Percentiles rank a stretch among this genome's conserved stretches.
phyloP scores from a whole-genome alignment of 2,329 filamentous ascomycete species.

The Eutypa lata region DNA sequence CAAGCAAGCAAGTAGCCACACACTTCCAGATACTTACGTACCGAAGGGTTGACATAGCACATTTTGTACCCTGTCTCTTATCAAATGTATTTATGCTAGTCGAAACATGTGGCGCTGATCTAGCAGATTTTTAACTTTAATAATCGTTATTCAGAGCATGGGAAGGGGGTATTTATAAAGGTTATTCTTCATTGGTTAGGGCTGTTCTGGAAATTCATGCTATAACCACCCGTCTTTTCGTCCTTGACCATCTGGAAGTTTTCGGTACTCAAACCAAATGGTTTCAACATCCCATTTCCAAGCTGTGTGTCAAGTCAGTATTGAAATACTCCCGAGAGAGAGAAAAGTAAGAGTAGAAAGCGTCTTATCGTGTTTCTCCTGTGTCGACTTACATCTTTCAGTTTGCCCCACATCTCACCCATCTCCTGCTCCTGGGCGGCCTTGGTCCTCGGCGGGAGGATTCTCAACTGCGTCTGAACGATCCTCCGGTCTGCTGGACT shows the following conservation, averaged over 20 bases:
- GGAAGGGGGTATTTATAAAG: background rate
- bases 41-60: no score
- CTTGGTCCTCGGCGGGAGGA: conserved; percentile 67
- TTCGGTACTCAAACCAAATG: conserved; percentile 89
- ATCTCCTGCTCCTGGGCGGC: conserved; percentile 83
- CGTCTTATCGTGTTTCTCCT: background rate
- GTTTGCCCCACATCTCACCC: conserved; percentile 95
- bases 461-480: conserved; percentile 62
- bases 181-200: conserved; percentile 6
- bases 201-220: conserved; percentile 72
- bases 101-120: no score
- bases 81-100: no score
- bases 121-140: no score
- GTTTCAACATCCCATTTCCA: conserved; percentile 87
- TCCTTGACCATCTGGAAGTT: conserved; percentile 95
- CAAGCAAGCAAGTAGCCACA: no score
- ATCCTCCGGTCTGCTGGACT: conserved; percentile 63
- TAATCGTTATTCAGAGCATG: no score
- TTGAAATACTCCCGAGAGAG: conserved; percentile 6
- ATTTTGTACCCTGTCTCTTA: no score
- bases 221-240: conserved; percentile 85
- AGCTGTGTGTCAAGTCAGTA: conserved; percentile 43
- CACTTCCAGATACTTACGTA: no score
- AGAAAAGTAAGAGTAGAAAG: background rate
- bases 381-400: conserved; percentile 65